phyloP scores from a whole-genome alignment of 139 green algal genomes.

The Yamagishiella unicocca region DNA sequence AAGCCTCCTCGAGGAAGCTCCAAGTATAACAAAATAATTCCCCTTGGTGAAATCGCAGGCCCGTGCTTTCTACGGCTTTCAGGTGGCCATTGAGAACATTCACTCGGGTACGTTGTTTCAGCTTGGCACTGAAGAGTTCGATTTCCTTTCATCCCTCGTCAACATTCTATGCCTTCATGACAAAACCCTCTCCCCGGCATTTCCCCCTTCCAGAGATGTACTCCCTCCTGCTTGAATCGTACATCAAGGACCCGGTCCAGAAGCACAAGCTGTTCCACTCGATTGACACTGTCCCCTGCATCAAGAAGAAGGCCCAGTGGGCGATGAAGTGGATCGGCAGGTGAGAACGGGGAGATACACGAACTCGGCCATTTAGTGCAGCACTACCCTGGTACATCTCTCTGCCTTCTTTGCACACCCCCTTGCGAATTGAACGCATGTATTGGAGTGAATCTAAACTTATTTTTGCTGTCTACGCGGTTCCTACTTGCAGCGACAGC shows the following conservation, averaged over 20 bases:
- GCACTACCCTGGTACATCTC: too few relatives aligned
- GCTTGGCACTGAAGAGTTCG: too few relatives aligned
- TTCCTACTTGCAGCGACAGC: slow-evolving; percentile 4
- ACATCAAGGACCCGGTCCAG: slow-evolving; percentile 90
- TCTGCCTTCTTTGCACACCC: too few relatives aligned
- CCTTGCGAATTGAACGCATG: too few relatives aligned
- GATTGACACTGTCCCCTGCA: slow-evolving; percentile 90
- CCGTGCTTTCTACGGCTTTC: slow-evolving; percentile 75
- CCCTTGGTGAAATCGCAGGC: too few relatives aligned
- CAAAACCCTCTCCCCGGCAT: neutral
- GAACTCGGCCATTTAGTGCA: too few relatives aligned
- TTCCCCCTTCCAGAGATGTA: slow-evolving; percentile 94
- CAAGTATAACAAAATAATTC: too few relatives aligned
- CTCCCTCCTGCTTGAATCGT: slow-evolving; percentile 94
- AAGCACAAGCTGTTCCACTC: slow-evolving; percentile 90
- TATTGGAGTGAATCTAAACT: too few relatives aligned
- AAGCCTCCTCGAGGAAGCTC: too few relatives aligned
- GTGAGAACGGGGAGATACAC: too few relatives aligned
- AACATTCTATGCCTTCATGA: too few relatives aligned
- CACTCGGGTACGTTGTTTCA: slow-evolving; percentile 74
- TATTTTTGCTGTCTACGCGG: too few relatives aligned
- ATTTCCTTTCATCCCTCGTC: neutral
- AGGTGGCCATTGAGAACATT: slow-evolving; percentile 99
- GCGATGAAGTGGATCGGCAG: slow-evolving; percentile 93
- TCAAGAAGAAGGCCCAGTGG: slow-evolving; percentile 96